Evolutionary conservation across 371 early-diverging fungal genomes (phyloP), one percentile per base, ranked within the genome.

Genomic region (Mucor lusitanicus): DNA sequence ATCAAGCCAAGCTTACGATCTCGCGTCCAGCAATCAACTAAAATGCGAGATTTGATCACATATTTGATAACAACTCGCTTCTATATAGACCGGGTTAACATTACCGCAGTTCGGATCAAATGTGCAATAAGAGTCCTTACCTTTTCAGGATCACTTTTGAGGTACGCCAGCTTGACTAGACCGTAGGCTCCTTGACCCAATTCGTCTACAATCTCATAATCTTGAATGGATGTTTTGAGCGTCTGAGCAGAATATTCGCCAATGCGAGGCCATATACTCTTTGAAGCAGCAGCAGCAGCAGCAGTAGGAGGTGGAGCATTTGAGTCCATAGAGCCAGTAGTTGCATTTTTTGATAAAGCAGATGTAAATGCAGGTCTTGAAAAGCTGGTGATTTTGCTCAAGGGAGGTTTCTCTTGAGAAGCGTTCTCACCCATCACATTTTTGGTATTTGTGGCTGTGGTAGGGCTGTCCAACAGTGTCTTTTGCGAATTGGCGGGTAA

Each of bases 161-260:
- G 42, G 57, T 75, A 74, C 8, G 82, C 89, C 12, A 87, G 69
- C 59, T 88, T 85, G 27, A 92, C 92, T 46, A 82, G 70, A 3
- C 91, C 91, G 70, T 91, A 92, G 3, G 93, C 88, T 33, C 93
- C 92, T 71, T 91, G 86, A n/a, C 93, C 93, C 6, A 92, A 68
- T 1, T 81, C 78, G 42, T 85, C 84, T 0, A 90, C 42, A 44
- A 89, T 86, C 11, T 83, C 79, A 72, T 85, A 92, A 59, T 92
- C 89, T 19, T 82, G 68, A 46, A 90, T 87, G 6, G 48, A 56
- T 15, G 71, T 72, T 5, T 61, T 61, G 9, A 69, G 67, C 5
- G 84, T 82, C 44, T 82, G 78, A 6, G 83, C 76, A 8, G 79
- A 79, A 54, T 80, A 78, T 54, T 72, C 63, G 13, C 69, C 69